A percentile compares a stretch with the other conserved stretches of the same genome.
These are phyloP conservation scores for Aspergillus ochraceoroseus DNA, from an alignment of 2,329 filamentous ascomycete species.

Conservation along the genomic window DNA sequence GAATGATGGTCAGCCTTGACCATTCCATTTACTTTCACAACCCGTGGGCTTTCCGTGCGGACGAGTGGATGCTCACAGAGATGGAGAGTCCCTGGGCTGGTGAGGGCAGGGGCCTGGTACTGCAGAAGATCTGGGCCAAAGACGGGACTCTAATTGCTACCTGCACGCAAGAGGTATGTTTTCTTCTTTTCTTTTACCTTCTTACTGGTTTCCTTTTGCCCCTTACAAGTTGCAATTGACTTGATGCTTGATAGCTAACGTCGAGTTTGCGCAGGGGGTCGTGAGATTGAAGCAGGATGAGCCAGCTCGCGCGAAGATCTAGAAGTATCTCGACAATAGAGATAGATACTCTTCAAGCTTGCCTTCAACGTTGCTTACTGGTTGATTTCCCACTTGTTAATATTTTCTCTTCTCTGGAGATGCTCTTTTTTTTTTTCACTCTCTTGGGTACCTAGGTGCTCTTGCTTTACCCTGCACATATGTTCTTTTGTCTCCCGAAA, in stretches of 20 bases:
- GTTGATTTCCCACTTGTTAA: too few species aligned
- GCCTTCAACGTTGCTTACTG: too few species aligned
- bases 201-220: conserved; percentile 12
- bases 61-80: conserved; percentile 50
- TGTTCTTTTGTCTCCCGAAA: background rate
- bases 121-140: conserved; percentile 48
- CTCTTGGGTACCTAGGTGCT: too few species aligned
- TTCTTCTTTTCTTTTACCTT: conserved; percentile 8
- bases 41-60: conserved; percentile 45
- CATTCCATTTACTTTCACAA: conserved; percentile 52
- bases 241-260: too few species aligned
- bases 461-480: background rate
- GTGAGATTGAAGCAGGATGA: conserved; percentile 46
- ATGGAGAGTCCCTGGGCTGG: conserved; percentile 51
- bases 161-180: conserved; percentile 48
- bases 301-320: conserved; percentile 32
- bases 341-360: too few species aligned
- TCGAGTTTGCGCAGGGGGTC: conserved; percentile 46
- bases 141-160: conserved; percentile 48
- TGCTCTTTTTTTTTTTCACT: too few species aligned
- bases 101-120: conserved; percentile 46
- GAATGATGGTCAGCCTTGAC: conserved; percentile 51
- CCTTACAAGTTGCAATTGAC: too few species aligned
- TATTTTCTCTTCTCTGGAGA: too few species aligned
- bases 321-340: conserved; percentile 9